phyloP scores from a whole-genome alignment of 192 early-diverging fungal species.

The Entomortierella lignicola region DNA sequence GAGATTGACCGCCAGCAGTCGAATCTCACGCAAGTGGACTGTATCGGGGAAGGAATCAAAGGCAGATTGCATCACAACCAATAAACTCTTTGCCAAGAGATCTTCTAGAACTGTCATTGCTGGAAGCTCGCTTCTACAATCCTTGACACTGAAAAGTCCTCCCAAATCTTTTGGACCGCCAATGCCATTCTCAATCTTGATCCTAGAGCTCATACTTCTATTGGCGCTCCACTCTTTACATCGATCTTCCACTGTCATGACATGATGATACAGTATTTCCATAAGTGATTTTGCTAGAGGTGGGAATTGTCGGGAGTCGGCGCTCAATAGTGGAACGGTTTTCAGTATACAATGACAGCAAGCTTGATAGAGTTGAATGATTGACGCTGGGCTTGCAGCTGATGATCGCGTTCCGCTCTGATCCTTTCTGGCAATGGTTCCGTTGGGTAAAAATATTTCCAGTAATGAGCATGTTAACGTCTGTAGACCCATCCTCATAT shows the following conservation, averaged over 20 bases:
- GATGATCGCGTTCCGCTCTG: background rate
- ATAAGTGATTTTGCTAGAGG: slow-evolving; percentile 8
- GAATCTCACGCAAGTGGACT: background rate
- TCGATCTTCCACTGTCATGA: slow-evolving; percentile 28
- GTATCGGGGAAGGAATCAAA: background rate
- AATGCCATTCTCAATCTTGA: background rate
- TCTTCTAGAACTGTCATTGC: slow-evolving; percentile 19
- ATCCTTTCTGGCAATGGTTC: background rate
- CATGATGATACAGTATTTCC: slow-evolving; percentile 18
- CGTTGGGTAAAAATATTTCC: slow-evolving; percentile 9
- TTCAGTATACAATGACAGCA: slow-evolving; percentile 28
- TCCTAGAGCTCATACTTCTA: background rate
- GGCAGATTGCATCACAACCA: background rate
- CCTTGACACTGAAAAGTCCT: slow-evolving; percentile 4
- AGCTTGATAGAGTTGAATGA: slow-evolving; percentile 28
- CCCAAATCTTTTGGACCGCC: background rate
- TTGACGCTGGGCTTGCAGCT: background rate
- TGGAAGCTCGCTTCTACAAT: slow-evolving; percentile 17
- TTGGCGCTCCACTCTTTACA: slow-evolving; percentile 21
- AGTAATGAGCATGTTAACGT: slow-evolving; percentile 1
- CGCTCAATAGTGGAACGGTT: slow-evolving; percentile 1
- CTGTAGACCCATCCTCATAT: slow-evolving; percentile 7
- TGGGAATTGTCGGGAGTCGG: background rate
- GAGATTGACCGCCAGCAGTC: slow-evolving; percentile 7
- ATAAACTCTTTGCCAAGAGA: slow-evolving; percentile 18